Conservation (phyloP, 768 basidiomycete genomes). For the Pleurotus giganteus region DNA sequence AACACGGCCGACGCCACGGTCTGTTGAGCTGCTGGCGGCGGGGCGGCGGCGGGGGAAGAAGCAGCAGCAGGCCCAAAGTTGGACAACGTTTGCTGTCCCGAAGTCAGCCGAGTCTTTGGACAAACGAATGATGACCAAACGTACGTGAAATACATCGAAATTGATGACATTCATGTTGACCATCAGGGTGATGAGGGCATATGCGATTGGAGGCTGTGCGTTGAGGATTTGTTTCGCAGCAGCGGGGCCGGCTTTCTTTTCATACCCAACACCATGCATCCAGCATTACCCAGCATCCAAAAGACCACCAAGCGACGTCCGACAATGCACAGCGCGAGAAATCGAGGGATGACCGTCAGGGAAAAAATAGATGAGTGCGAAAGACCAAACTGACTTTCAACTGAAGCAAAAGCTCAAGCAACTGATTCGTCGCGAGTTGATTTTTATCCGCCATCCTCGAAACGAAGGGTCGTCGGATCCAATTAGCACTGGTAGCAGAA, state of each 20-base stretch:
- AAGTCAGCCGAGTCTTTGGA: neutral
- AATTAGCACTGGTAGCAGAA: no score
- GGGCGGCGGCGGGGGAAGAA: conserved; percentile 21
- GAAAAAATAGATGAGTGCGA: neutral
- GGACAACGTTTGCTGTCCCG: conserved; percentile 69
- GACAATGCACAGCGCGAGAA: neutral
- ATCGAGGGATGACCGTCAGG: neutral
- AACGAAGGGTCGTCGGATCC: no score
- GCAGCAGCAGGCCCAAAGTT: conserved; percentile 34
- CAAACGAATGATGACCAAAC: conserved; percentile 9
- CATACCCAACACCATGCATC: neutral
- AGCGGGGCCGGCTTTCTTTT: conserved; percentile 70
- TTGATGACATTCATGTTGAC: conserved; percentile 74
- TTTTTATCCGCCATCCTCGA: conserved; percentile 59
- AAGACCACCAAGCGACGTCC: neutral
- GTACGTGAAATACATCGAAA: conserved; percentile 72
- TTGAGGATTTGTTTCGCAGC: conserved; percentile 69
- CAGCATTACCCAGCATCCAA: conserved; percentile 7
- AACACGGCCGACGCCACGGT: conserved; percentile 49
- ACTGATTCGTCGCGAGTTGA: conserved; percentile 54
- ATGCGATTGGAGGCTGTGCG: conserved; percentile 72
- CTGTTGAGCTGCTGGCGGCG: conserved; percentile 28
- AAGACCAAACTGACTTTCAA: conserved; percentile 49
- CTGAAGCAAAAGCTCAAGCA: conserved; percentile 73
- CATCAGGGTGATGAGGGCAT: conserved; percentile 75